Conservation (phyloP, 768 basidiomycete genomes). For the Psilocybe sp. region DNA sequence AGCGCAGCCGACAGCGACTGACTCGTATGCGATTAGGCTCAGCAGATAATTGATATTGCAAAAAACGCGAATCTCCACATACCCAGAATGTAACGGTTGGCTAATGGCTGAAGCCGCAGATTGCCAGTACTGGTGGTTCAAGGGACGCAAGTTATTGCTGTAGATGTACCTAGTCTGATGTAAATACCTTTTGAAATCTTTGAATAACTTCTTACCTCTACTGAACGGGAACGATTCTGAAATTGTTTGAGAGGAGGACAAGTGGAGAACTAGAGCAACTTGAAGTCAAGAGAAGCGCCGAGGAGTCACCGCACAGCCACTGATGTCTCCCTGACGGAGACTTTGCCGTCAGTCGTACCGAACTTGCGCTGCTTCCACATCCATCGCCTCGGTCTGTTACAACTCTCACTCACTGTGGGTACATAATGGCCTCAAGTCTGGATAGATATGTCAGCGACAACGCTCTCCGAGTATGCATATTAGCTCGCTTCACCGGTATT, state of each 20-base stretch:
- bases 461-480: conserved; percentile 54
- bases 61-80: conserved; percentile 53
- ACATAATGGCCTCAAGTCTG: conserved; percentile 57
- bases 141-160: background rate
- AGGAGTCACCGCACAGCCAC: background rate
- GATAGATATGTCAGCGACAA: conserved; percentile 79
- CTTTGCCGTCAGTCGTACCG: background rate
- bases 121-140: no score
- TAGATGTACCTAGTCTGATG: background rate
- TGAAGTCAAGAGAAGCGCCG: no score
- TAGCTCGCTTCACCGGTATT: background rate
- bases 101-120: no score
- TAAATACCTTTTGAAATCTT: no score
- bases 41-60: conserved; percentile 52
- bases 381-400: background rate
- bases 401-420: background rate
- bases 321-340: background rate
- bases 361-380: conserved; percentile 3
- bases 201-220: no score
- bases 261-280: no score
- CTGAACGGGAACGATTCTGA: no score
- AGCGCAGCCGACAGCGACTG: background rate
- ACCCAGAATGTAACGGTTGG: conserved; percentile 29
- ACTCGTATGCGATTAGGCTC: conserved; percentile 24
- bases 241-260: no score